Conservation (phyloP, 2,329 filamentous ascomycete species). For the Talaromyces sp. region DNA sequence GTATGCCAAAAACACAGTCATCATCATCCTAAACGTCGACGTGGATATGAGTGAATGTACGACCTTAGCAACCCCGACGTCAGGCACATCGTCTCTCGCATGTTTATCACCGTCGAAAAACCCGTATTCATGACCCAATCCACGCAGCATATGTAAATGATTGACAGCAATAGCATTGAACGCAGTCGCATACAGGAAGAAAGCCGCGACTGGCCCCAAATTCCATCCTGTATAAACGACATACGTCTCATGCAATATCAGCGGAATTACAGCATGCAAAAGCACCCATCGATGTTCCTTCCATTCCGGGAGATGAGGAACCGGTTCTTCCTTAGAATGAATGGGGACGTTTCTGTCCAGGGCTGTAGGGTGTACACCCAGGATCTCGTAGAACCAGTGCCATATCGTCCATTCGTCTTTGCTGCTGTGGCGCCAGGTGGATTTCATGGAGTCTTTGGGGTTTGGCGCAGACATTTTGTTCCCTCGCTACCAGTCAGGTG, state of each 20-base stretch:
- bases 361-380: slow-evolving; percentile 21
- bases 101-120: slow-evolving; percentile 42
- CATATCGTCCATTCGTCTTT: slow-evolving; percentile 23
- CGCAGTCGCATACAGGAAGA: slow-evolving; percentile 31
- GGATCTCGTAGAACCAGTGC: slow-evolving; percentile 26
- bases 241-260: slow-evolving; percentile 33
- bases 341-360: slow-evolving; percentile 28
- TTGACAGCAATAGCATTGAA: slow-evolving; percentile 36
- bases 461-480: slow-evolving; percentile 11
- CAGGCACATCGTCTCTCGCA: slow-evolving; percentile 36
- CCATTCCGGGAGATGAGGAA: slow-evolving; percentile 31
- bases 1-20: slow-evolving; percentile 27
- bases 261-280: slow-evolving; percentile 29
- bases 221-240: slow-evolving; percentile 24
- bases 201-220: slow-evolving; percentile 24
- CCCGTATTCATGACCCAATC: slow-evolving; percentile 31
- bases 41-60: slow-evolving; percentile 27
- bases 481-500: neutral
- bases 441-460: slow-evolving; percentile 33
- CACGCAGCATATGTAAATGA: slow-evolving; percentile 31
- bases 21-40: slow-evolving; percentile 24
- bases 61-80: slow-evolving; percentile 31
- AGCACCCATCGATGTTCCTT: slow-evolving; percentile 34
- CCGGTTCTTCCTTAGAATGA: slow-evolving; percentile 35
- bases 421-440: slow-evolving; percentile 27